phyloP scores from a whole-genome alignment of 2,329 filamentous ascomycete species.

The Pseudodiploospora longispora region DNA sequence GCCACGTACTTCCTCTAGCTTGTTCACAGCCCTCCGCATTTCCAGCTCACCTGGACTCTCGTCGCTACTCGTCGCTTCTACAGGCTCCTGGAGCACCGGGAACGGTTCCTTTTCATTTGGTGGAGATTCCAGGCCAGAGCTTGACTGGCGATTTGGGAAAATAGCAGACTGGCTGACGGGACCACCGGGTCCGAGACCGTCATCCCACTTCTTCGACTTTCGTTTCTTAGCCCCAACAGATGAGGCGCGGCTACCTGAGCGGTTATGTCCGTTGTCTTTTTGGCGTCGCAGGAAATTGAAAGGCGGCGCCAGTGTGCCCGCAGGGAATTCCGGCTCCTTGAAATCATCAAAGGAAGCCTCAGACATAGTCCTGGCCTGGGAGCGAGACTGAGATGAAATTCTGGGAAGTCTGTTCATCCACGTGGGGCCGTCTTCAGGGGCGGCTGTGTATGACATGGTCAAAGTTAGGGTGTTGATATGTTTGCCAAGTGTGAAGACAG shows the following conservation, averaged over 20 bases:
- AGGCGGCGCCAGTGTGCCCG: slow-evolving; percentile 65
- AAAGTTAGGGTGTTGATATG: slow-evolving; percentile 94
- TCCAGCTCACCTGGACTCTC: slow-evolving; percentile 27
- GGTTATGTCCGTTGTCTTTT: slow-evolving; percentile 53
- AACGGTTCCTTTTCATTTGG: slow-evolving; percentile 21
- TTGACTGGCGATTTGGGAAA: slow-evolving; percentile 48
- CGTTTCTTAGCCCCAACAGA: slow-evolving; percentile 54
- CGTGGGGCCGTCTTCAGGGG: slow-evolving; percentile 75
- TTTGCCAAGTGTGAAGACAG: slow-evolving; percentile 95
- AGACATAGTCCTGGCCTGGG: slow-evolving; percentile 77
- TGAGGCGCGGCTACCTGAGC: slow-evolving; percentile 49
- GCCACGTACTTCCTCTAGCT: slow-evolving; percentile 14
- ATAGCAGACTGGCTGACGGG: slow-evolving; percentile 89
- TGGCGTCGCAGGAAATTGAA: slow-evolving; percentile 75
- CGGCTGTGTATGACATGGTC: slow-evolving; percentile 92
- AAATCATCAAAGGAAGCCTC: slow-evolving; percentile 62
- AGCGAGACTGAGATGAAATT: slow-evolving; percentile 60
- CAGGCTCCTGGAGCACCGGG: slow-evolving; percentile 20
- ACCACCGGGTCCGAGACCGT: slow-evolving; percentile 70
- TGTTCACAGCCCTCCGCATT: slow-evolving; percentile 14
- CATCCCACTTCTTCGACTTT: slow-evolving; percentile 60
- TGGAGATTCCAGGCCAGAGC: slow-evolving; percentile 14
- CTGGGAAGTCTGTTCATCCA: slow-evolving; percentile 93
- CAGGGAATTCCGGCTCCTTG: slow-evolving; percentile 52
- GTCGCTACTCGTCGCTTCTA: slow-evolving; percentile 22